Evolutionary conservation across 192 early-diverging fungal species (phyloP), one percentile per base, ranked within the genome.

Genomic region (Phlyctochytrium arcticum): DNA sequence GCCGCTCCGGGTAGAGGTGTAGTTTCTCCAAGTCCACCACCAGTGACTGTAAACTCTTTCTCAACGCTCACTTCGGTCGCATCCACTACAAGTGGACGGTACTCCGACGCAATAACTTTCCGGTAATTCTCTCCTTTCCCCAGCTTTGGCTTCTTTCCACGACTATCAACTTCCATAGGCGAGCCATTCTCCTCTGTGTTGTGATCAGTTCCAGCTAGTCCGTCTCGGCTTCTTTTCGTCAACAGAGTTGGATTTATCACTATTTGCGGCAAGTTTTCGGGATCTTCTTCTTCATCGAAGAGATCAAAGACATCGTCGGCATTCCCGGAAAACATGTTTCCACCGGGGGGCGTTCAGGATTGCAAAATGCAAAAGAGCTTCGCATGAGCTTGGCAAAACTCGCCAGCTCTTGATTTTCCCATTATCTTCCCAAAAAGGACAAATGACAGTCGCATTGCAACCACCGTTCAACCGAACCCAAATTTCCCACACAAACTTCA

Each of bases 221-320:
- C 29, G 17, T 57, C 27, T 12, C 56, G 56, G 15, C 24, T 55
- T 57, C 64, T 51, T 46, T 66, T 66, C 31, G n/a, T 42, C 30
- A 54, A 32, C 17, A 57, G 36, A 7, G 42, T 34, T 0, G 64
- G 64, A 26, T 47, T 46, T 17, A 57, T 48, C 9, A 57, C 64
- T n/a, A n/a, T n/a, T n/a, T n/a, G n/a, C n/a, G n/a, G n/a, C n/a
- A n/a, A n/a, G 36, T 51, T 15, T 9, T 35, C 46, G 10, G 48
- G 54, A 12, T 57, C 64, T 3, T 48, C 64, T 10, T 66, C 64
- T 30, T 66, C 54, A 39, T 57, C 54, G 26, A 66, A 66, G 36
- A 66, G 17, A 30, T 57, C 64, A 44, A 66, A 66, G 36, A 57
- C 54, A 39, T 57, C 54, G 26, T 66, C 64, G 35, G 48, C 51